These are phyloP conservation scores for Hsuehochloa calcarea DNA, from an alignment of 176 grass and related monocot genomes.

Conservation along the genomic window DNA sequence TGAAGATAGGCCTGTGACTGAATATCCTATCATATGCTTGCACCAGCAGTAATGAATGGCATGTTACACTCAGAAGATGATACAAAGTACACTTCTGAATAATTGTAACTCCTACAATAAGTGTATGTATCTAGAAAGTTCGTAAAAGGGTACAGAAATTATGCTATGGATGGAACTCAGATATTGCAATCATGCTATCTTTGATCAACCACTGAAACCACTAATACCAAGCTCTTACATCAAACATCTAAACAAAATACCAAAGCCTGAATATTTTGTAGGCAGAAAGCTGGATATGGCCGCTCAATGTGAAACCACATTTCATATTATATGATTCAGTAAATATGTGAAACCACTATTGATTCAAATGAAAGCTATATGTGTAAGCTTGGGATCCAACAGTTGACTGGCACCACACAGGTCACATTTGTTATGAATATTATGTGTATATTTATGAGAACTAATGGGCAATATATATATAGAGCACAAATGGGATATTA, in stretches of 20 bases:
- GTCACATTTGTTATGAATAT: background rate
- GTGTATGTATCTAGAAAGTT: background rate
- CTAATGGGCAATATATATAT: too few relatives aligned
- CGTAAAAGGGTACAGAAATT: background rate
- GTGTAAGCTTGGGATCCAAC: background rate
- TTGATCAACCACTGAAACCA: background rate
- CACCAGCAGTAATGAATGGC: background rate
- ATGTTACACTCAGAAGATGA: background rate
- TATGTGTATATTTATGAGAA: too few relatives aligned
- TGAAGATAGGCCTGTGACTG: background rate
- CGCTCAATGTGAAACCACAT: background rate
- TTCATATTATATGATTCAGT: conserved; percentile 6
- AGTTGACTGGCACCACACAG: background rate
- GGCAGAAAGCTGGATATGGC: background rate
- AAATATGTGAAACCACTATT: background rate
- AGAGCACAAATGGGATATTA: too few relatives aligned
- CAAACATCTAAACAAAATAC: background rate
- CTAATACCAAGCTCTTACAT: background rate
- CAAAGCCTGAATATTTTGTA: background rate
- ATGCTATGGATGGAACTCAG: background rate
- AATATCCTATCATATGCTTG: conserved; percentile 8
- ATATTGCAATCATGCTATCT: background rate
- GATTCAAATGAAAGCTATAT: background rate
- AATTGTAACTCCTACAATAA: background rate
- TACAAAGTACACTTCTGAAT: background rate